Base-by-base conservation (phyloP, 2,329 filamentous ascomycete genomes). In the Zymoseptoria ardabiliae region DNA sequence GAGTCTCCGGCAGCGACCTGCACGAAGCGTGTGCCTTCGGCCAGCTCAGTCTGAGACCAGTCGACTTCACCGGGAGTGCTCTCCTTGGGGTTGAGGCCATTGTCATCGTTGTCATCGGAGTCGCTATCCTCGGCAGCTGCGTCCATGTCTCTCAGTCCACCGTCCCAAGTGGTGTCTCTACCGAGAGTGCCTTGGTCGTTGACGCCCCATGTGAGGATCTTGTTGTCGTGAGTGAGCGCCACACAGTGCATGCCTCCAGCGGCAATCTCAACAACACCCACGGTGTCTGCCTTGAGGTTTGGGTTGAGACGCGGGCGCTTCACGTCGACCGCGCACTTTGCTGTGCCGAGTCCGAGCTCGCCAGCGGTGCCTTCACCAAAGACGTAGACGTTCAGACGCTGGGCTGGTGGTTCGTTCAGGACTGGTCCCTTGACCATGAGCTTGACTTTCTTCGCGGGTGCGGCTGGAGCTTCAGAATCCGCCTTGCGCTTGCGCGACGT, bases 121-220 rank as follows among this genome's bases (percentile, higher is more conserved):
- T 80, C 78, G n/a, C 78, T 80, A 8, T 80, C 81, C 20, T 83
- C 83, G 57, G 85, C 81, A 60, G 81, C 72, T 11, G 75, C 77
- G 49, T 79, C 77, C 54, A 81, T 76, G 59, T 82, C 80, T 63
- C 77, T 78, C 68, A 81, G 74, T 56, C 84, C 85, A 54, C 87
- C 87, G 2, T 87, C 83, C 81, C 85, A 87, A 11, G 76, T 77
- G 2, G 88, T 92, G 70, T 89, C 83, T 70, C 90, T 82, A 50
- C 90, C 90, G 45, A 95, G 81, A 8, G 90, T 89, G 63, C 88
- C 88, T 70, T 91, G 86, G 70, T 95, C 90, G 71, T 94, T 94
- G 66, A 94, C 90, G 57, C 90, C 90, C 90, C 90, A 95, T 25
- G 89, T 91, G 57, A 91, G 77, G 66, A 95, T 88, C 75, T 86